Conservation (phyloP, 225 moss, liverwort and hornwort genomes). For the Sphagnum contortum region DNA sequence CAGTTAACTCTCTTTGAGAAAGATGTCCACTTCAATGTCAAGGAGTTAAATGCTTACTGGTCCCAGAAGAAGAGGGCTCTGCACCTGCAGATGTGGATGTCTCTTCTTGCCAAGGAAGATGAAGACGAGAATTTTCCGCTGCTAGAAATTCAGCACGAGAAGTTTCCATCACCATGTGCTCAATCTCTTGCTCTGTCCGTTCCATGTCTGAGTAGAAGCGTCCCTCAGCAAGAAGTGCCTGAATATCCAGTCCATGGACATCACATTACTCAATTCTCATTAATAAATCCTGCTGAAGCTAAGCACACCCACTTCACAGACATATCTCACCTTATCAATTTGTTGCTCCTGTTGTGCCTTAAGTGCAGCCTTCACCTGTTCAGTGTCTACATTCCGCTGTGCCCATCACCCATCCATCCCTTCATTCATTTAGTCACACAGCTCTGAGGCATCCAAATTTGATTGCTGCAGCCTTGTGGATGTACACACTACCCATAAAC, state of each 20-base stretch:
- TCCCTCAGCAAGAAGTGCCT: slow-evolving; percentile 93
- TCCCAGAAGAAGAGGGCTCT: slow-evolving; percentile 83
- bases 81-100: slow-evolving; percentile 89
- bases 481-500: too few relatives aligned
- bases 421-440: too few relatives aligned
- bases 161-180: slow-evolving; percentile 97
- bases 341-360: slow-evolving; percentile 97
- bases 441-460: too few relatives aligned
- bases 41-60: slow-evolving; percentile 33
- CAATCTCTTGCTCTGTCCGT: slow-evolving; percentile 93
- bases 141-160: slow-evolving; percentile 87
- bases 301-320: too few relatives aligned
- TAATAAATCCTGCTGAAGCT: too few relatives aligned
- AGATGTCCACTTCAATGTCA: too few relatives aligned
- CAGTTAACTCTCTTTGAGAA: too few relatives aligned
- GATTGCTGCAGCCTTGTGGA: too few relatives aligned
- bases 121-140: slow-evolving; percentile 68
- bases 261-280: too few relatives aligned
- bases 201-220: slow-evolving; percentile 95
- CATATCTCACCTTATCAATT: slow-evolving; percentile 69
- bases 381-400: slow-evolving; percentile 90
- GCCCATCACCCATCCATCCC: slow-evolving; percentile 6
- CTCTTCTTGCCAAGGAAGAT: slow-evolving; percentile 65
- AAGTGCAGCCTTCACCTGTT: slow-evolving; percentile 95
- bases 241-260: background rate